phyloP scores from a whole-genome alignment of 495 filamentous ascomycete genomes.

The Penicillium goetzii region DNA sequence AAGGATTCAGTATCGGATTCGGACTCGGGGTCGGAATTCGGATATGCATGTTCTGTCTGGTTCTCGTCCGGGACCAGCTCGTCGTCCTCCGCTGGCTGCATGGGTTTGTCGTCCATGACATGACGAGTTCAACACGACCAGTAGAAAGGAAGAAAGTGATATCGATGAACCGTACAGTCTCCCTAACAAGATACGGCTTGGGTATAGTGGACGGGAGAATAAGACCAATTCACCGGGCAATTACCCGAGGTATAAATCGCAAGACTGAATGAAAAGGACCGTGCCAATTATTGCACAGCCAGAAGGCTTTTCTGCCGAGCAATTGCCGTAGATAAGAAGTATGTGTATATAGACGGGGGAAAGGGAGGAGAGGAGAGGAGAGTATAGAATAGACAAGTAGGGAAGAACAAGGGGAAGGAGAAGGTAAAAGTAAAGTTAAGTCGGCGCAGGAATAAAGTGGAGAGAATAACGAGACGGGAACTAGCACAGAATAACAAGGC shows the following conservation, averaged over 20 bases:
- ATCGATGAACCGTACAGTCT: neutral
- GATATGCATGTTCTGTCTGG: constrained; percentile 5
- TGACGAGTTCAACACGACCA: constrained; percentile 24
- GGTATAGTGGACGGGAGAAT: neutral
- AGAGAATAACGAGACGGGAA: neutral
- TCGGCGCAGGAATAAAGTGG: neutral
- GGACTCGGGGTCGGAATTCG: constrained; percentile 23
- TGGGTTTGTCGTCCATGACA: constrained; percentile 39
- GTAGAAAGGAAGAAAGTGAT: neutral
- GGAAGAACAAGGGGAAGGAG: neutral
- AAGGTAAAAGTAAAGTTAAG: constrained; percentile 1
- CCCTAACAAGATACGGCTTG: neutral
- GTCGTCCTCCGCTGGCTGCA: constrained; percentile 24
- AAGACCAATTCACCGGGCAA: neutral
- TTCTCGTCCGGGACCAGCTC: constrained; percentile 15
- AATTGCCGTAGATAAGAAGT: neutral
- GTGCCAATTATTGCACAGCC: too few relatives aligned
- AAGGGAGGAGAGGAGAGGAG: neutral
- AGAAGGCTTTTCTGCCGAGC: neutral
- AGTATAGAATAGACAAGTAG: neutral
- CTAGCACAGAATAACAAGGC: neutral
- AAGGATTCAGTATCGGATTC: constrained; percentile 32
- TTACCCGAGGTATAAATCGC: neutral
- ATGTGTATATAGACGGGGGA: neutral
- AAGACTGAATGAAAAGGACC: neutral